Conservation (phyloP, 192 early-diverging fungal species). For the Pecoramyces ruminantium region DNA sequence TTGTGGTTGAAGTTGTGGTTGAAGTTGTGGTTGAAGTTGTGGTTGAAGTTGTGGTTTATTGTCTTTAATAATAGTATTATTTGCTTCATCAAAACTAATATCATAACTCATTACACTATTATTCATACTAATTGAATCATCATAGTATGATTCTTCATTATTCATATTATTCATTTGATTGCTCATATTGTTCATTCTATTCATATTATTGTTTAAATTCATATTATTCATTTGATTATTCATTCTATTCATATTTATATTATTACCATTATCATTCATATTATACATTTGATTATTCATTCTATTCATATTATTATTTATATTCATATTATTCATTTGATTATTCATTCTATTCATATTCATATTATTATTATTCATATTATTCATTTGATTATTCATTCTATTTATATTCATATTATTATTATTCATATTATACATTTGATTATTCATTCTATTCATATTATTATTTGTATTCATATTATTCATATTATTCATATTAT, state of each 20-base stretch:
- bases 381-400: background rate
- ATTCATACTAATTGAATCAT: background rate
- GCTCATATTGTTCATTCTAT: background rate
- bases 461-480: background rate
- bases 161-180: background rate
- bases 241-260: background rate
- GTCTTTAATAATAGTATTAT: background rate
- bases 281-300: background rate
- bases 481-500: background rate
- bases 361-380: background rate
- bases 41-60: background rate
- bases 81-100: background rate
- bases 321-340: too few species aligned
- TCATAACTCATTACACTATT: background rate
- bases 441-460: background rate
- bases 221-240: background rate
- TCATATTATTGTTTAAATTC: background rate
- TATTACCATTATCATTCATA: background rate
- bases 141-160: background rate
- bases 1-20: background rate
- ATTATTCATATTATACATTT: background rate
- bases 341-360: background rate
- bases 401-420: background rate
- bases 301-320: background rate
- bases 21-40: too few species aligned